phyloP scores from a whole-genome alignment of 169 alveolate species.

The Plasmodium berghei region DNA sequence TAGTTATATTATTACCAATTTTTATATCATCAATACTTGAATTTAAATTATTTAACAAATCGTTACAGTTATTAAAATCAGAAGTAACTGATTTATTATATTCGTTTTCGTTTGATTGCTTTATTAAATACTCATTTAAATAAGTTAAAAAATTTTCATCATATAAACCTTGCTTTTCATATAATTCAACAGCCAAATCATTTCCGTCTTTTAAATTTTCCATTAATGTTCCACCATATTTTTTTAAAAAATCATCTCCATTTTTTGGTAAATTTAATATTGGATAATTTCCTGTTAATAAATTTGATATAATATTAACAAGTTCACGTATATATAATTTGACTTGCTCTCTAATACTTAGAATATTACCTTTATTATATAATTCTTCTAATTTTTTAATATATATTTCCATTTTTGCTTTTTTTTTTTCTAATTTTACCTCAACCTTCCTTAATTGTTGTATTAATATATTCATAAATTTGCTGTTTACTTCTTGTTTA shows the following conservation, averaged over 20 bases:
- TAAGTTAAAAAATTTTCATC: conserved; percentile 85
- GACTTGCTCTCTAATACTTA: conserved; percentile 85
- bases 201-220: conserved; percentile 91
- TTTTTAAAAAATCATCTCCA: conserved; percentile 87
- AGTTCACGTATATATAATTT: conserved; percentile 88
- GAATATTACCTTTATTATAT: conserved; percentile 82
- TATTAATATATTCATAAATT: conserved; percentile 85
- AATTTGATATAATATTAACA: conserved; percentile 87
- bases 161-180: conserved; percentile 87
- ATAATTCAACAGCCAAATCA: conserved; percentile 86
- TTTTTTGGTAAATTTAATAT: conserved; percentile 87
- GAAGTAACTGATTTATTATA: conserved; percentile 34
- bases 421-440: conserved; percentile 84
- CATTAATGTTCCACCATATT: conserved; percentile 89
- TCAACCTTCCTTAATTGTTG: conserved; percentile 87
- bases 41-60: conserved; percentile 20
- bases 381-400: conserved; percentile 78
- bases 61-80: conserved; percentile 39
- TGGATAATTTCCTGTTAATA: conserved; percentile 90
- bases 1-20: not conserved
- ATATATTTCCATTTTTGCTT: conserved; percentile 81
- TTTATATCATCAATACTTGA: conserved; percentile 4
- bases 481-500: conserved; percentile 85
- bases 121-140: conserved; percentile 77
- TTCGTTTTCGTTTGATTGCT: conserved; percentile 78